A percentile compares a stretch with the other conserved stretches of the same genome.
These are phyloP conservation scores for Metschnikowia lachancei DNA, from an alignment of 805 yeast genomes.

Conservation along the genomic window DNA sequence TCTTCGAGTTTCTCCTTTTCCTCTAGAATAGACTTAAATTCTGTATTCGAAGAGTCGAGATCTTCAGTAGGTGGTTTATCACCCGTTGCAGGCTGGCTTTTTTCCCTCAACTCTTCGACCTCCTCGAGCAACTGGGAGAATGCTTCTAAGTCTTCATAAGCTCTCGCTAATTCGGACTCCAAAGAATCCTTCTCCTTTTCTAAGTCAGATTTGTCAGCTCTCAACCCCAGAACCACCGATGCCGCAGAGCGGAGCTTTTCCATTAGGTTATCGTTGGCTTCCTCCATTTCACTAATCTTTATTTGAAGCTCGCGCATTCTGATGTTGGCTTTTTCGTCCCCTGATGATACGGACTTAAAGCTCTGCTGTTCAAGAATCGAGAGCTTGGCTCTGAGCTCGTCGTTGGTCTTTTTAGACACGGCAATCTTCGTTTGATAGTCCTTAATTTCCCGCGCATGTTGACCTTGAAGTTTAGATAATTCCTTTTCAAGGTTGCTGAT, in stretches of 20 bases:
- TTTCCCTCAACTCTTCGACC: conserved; percentile 4
- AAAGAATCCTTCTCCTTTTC: conserved; percentile 7
- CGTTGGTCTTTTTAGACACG: conserved; percentile 24
- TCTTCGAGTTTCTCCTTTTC: conserved; percentile 7
- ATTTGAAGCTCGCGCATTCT: conserved; percentile 12
- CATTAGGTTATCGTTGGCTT: conserved; percentile 36
- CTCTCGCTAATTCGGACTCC: conserved; percentile 12
- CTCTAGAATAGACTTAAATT: neutral
- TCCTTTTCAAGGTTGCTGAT: conserved; percentile 46
- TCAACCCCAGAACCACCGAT: conserved; percentile 31
- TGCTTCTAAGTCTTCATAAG: conserved; percentile 16
- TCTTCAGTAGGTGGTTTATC: neutral
- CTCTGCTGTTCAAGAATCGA: conserved; percentile 17
- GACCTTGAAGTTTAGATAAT: conserved; percentile 26
- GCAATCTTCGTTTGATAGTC: conserved; percentile 23
- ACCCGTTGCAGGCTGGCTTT: neutral
- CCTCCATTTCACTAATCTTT: conserved; percentile 21
- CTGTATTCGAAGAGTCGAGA: neutral
- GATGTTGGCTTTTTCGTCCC: conserved; percentile 20
- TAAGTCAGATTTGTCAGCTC: conserved; percentile 17
- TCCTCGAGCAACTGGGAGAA: conserved; percentile 14
- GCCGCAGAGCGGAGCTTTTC: conserved; percentile 43
- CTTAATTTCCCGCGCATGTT: conserved; percentile 32
- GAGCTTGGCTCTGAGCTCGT: conserved; percentile 25
- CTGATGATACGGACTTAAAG: conserved; percentile 6